phyloP scores from a whole-genome alignment of 2,329 filamentous ascomycete species.

The Neocucurbitaria cava region DNA sequence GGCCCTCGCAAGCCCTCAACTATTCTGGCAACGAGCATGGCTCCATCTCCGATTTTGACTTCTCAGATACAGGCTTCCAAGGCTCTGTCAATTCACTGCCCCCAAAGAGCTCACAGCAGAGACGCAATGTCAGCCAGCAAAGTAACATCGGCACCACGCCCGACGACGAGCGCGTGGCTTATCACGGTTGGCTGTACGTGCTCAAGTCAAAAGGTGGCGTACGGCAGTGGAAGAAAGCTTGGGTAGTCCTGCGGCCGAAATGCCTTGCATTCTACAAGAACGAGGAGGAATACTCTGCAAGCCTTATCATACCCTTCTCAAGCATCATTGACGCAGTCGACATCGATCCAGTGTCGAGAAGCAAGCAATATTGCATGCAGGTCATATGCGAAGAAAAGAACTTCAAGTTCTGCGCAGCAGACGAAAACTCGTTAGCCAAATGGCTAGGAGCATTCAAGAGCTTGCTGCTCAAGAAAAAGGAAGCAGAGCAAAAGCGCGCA shows the following conservation, averaged over 20 bases:
- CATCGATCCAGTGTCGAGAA: constrained; percentile 84
- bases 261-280: constrained; percentile 93
- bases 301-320: constrained; percentile 79
- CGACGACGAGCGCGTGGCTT: constrained; percentile 88
- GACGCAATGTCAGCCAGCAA: constrained; percentile 67
- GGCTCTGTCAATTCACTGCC: constrained; percentile 58
- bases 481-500: constrained; percentile 47
- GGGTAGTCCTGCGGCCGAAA: constrained; percentile 87
- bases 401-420: constrained; percentile 63
- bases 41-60: constrained; percentile 87
- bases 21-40: constrained; percentile 72
- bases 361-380: constrained; percentile 86
- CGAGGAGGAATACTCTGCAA: constrained; percentile 84
- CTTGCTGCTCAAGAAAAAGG: constrained; percentile 73
- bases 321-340: constrained; percentile 90
- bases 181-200: constrained; percentile 88
- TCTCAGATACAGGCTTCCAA: constrained; percentile 73
- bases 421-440: constrained; percentile 82
- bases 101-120: constrained; percentile 23
- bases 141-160: constrained; percentile 57
- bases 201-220: constrained; percentile 84
- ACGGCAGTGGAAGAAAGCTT: constrained; percentile 92
- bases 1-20: constrained; percentile 67
- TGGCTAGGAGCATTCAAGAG: constrained; percentile 94
- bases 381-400: constrained; percentile 88